phyloP scores from a whole-genome alignment of 2,329 filamentous ascomycete species.

The Microdochium nivale region DNA sequence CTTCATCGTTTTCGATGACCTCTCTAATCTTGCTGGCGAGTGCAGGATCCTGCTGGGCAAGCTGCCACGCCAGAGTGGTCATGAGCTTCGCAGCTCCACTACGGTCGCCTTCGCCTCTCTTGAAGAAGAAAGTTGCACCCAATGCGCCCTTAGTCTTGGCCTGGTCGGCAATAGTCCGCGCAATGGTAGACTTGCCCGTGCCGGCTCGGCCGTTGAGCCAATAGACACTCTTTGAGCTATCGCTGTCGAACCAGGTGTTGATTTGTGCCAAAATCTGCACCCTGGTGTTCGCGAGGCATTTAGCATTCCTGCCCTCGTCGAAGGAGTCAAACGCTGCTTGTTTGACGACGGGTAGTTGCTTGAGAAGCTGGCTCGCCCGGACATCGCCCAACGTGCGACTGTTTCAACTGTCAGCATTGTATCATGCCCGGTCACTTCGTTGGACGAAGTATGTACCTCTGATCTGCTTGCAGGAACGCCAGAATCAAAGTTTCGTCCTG shows the following conservation, averaged over 20 bases:
- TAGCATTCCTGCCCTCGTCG: conserved; percentile 20
- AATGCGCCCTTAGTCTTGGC: conserved; percentile 3
- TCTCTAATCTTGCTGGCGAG: conserved; percentile 15
- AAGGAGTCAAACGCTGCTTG: conserved; percentile 23
- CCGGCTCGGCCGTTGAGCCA: conserved; percentile 30
- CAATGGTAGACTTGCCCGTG: conserved; percentile 30
- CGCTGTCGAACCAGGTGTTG: conserved; percentile 15
- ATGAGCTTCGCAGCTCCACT: conserved; percentile 26
- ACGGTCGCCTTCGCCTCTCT: conserved; percentile 28
- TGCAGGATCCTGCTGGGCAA: conserved; percentile 17
- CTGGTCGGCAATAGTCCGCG: conserved; percentile 19
- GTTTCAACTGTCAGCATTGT: not conserved
- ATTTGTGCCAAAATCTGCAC: conserved; percentile 21
- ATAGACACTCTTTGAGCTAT: conserved; percentile 16
- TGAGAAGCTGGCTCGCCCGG: not conserved
- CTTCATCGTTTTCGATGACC: conserved; percentile 20
- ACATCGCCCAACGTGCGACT: not conserved
- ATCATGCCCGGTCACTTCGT: not conserved
- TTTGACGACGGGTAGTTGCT: not conserved
- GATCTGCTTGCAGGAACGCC: not conserved
- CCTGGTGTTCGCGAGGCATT: conserved; percentile 21
- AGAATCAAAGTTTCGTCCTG: not conserved
- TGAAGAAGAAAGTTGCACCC: conserved; percentile 32
- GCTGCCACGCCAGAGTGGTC: conserved; percentile 27
- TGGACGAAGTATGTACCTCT: not conserved